Percentiles rank a stretch among this genome's conserved stretches.
phyloP scores from a whole-genome alignment of 1,284 basidiomycete genomes.

The Cerrena zonata region DNA sequence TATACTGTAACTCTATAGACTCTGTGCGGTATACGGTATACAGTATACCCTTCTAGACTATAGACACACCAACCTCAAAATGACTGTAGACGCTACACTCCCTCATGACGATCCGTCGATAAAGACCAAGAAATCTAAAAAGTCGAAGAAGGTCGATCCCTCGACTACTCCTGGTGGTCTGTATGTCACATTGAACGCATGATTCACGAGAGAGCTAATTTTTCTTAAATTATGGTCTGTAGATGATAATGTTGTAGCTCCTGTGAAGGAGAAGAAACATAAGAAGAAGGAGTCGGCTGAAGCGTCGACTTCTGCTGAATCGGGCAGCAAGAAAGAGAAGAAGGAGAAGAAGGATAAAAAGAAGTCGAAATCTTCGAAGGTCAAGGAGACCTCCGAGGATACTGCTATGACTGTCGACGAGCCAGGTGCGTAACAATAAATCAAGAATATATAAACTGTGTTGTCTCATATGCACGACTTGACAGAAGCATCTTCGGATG shows the following conservation, averaged over 20 bases:
- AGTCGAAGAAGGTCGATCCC: constrained; percentile 18
- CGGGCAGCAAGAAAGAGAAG: neutral
- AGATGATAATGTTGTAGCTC: constrained; percentile 2
- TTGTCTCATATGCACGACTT: neutral
- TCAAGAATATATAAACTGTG: neutral
- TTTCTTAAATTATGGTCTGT: neutral
- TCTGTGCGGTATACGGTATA: too few relatives aligned
- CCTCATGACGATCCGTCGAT: neutral
- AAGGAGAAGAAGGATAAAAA: constrained; percentile 18
- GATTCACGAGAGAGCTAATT: neutral
- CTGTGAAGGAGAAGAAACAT: constrained; percentile 14
- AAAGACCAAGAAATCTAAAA: constrained; percentile 14
- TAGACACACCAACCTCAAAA: neutral
- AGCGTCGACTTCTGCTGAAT: neutral
- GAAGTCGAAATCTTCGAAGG: constrained; percentile 27
- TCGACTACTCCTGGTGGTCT: constrained; percentile 19
- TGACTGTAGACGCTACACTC: neutral
- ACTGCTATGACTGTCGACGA: constrained; percentile 15
- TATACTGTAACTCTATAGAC: too few relatives aligned
- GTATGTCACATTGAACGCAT: constrained; percentile 17
- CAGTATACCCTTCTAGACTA: neutral
- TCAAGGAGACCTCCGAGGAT: constrained; percentile 11
- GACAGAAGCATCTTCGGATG: constrained; percentile 4
- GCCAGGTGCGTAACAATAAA: constrained; percentile 9
- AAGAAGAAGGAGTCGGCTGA: constrained; percentile 5